Percentiles rank a stretch among this genome's conserved stretches.
phyloP scores from a whole-genome alignment of 495 filamentous ascomycete genomes.

The Paragyromitra xinjiangensis region DNA sequence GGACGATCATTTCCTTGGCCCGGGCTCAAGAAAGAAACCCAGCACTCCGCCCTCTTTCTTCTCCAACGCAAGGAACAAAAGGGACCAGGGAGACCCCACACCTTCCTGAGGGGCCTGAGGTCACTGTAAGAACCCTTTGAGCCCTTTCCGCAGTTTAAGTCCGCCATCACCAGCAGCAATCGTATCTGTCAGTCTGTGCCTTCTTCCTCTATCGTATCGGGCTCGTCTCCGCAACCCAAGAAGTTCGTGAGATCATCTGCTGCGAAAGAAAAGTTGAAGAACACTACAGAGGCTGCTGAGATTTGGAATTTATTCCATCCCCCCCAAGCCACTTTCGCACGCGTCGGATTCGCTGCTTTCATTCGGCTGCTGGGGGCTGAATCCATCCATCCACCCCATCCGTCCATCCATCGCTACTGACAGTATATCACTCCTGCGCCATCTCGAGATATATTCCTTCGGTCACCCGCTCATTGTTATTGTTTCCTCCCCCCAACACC shows the following conservation, averaged over 20 bases:
- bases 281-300: neutral
- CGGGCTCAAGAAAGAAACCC: slow-evolving; percentile 29
- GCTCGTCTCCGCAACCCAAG: slow-evolving; percentile 22
- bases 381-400: slow-evolving; percentile 30
- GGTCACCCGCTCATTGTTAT: slow-evolving; percentile 38
- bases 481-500: slow-evolving; percentile 22
- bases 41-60: slow-evolving; percentile 14
- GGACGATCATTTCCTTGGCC: slow-evolving; percentile 43
- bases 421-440: slow-evolving; percentile 16
- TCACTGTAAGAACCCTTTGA: slow-evolving; percentile 14
- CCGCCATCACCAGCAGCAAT: neutral
- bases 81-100: slow-evolving; percentile 27
- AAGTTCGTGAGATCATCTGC: slow-evolving; percentile 27
- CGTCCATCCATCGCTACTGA: slow-evolving; percentile 17
- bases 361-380: slow-evolving; percentile 43
- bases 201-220: slow-evolving; percentile 13
- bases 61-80: slow-evolving; percentile 1
- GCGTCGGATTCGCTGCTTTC: slow-evolving; percentile 40
- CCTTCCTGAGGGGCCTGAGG: neutral
- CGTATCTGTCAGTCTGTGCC: neutral
- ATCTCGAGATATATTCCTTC: slow-evolving; percentile 46
- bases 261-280: neutral
- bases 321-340: slow-evolving; percentile 6
- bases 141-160: neutral
- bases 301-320: slow-evolving; percentile 4